Evolutionary conservation across 352 stramenopile genomes (phyloP), one percentile per base, ranked within the genome.

Genomic region (Phytophthora niederhauseri): DNA sequence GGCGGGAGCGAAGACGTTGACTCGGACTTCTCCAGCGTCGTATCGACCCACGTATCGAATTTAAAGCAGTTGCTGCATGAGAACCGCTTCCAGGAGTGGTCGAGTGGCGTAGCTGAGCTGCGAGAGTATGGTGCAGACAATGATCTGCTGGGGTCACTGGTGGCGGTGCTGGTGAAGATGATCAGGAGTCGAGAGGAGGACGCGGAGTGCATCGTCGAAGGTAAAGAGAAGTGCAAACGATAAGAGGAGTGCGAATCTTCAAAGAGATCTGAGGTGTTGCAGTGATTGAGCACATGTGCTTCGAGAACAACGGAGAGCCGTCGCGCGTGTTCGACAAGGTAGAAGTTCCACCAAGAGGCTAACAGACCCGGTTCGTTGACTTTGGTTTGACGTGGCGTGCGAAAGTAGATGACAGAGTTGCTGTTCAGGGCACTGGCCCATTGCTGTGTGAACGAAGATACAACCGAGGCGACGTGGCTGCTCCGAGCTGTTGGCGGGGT

Each of bases 221-320:
- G 72, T 78, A 67, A 12, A 30, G 17, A 28, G 8, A 46, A 2
- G 15, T 34, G n/a, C 11, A 38, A 26, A 41, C 6, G 36, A 3
- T 17, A 46, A 9, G 53, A 19, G 48, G 34, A 34, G 7, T 24
- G 38, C 14, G 0, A 26, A 4, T 38, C 3, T 19, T 51, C 64
- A 17, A 68, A 19, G 53, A 36, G 34, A 45, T 5, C 53, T 28
- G 24, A 59, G 28, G 8, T 31, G 8, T 14, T 61, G 8, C 17
- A 78, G 72, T 78, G 50, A 66, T 76, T 11, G 59, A 76, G 43
- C 59, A 66, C 26, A 68, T 78, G 59, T 69, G 62, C 49, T 78
- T 78, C 58, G 63, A 76, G 22, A 61, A 49, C 7, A 28, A 31
- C 12, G 66, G 58, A 36, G 38, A 68, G 11, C 68, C 73, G n/a